phyloP scores from a whole-genome alignment of 2,329 filamentous ascomycete species.

The Lasiodiplodia gonubiensis region DNA sequence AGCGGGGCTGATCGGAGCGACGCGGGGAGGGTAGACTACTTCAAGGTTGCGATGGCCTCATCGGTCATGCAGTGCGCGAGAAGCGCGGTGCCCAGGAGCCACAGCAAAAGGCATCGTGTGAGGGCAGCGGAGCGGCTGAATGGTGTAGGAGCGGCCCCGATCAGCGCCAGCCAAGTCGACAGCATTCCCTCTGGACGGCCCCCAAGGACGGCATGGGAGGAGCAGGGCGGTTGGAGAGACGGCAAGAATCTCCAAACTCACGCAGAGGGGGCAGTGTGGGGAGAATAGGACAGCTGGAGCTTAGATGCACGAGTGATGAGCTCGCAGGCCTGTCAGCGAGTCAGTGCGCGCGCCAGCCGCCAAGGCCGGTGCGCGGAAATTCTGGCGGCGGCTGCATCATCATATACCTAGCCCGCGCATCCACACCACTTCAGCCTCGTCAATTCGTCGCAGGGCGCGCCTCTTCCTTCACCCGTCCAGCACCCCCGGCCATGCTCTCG shows the following conservation, averaged over 20 bases:
- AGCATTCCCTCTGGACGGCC: constrained; percentile 44
- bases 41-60: constrained; percentile 47
- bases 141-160: constrained; percentile 35
- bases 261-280: constrained; percentile 17
- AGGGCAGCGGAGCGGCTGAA: constrained; percentile 29
- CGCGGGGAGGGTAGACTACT: constrained; percentile 35
- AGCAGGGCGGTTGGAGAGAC: constrained; percentile 24
- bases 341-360: constrained; percentile 6
- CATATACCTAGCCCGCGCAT: constrained; percentile 17
- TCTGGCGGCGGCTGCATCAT: constrained; percentile 23
- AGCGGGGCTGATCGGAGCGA: background rate
- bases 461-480: constrained; percentile 2
- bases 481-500: constrained; percentile 40
- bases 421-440: constrained; percentile 21
- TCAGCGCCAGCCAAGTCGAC: constrained; percentile 41
- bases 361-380: constrained; percentile 26
- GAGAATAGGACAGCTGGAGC: constrained; percentile 28
- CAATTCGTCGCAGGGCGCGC: constrained; percentile 20
- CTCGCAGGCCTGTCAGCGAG: constrained; percentile 18
- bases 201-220: constrained; percentile 43
- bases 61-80: constrained; percentile 52
- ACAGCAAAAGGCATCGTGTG: constrained; percentile 42
- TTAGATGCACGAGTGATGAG: constrained; percentile 14
- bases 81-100: constrained; percentile 39
- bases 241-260: constrained; percentile 19